These are phyloP conservation scores for Tagetes erecta DNA, from an alignment of 129 eudicot species.

Conservation along the genomic window DNA sequence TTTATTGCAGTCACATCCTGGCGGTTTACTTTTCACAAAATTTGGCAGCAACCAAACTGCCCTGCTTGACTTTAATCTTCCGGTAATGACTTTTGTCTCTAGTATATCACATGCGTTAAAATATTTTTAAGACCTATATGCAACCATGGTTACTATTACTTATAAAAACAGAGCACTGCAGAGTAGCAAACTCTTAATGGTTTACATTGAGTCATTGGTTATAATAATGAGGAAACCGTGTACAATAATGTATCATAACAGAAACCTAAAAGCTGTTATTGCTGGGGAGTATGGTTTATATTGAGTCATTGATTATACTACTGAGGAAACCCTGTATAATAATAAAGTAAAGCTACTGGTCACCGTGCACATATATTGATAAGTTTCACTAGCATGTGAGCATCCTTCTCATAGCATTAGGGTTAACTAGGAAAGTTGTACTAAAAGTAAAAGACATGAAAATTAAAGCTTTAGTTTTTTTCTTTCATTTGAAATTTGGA, in stretches of 20 bases:
- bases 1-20: conserved; percentile 74
- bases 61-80: conserved; percentile 78
- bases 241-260: neutral
- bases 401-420: neutral
- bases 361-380: neutral
- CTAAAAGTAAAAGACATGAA: neutral
- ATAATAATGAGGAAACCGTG: neutral
- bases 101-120: conserved; percentile 1
- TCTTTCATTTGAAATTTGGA: neutral
- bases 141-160: conserved; percentile 1
- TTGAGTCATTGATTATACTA: neutral
- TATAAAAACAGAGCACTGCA: neutral
- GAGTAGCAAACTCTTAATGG: neutral
- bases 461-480: neutral
- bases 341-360: neutral
- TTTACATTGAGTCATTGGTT: neutral
- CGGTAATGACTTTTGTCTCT: conserved; percentile 46
- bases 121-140: neutral
- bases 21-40: conserved; percentile 86
- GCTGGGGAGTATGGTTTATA: neutral
- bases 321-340: neutral
- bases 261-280: neutral
- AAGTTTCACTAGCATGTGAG: neutral
- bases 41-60: conserved; percentile 92
- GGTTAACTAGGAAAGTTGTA: neutral